Percentiles rank a stretch among this genome's conserved stretches.
Conservation (phyloP, 352 stramenopile genomes). For the Pythium apleroticum region DNA sequence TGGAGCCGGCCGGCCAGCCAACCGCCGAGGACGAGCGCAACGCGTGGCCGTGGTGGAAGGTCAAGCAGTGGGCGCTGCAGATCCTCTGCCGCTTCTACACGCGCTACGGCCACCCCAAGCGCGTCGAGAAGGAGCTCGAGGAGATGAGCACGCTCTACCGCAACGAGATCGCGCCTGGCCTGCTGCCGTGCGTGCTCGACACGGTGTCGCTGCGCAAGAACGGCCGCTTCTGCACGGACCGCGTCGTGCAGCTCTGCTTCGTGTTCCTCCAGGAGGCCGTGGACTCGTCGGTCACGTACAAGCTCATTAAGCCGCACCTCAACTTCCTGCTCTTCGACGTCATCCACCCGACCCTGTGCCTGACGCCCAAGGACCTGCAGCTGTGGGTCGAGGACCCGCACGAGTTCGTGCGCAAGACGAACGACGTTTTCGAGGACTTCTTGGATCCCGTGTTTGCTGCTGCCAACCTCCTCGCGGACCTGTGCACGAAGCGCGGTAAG, state of each 20-base stretch:
- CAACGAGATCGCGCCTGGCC: constrained; percentile 88
- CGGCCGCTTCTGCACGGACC: constrained; percentile 95
- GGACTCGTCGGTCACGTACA: constrained; percentile 96
- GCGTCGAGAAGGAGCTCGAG: constrained; percentile 88
- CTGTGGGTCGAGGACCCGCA: constrained; percentile 96
- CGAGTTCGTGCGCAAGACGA: constrained; percentile 97
- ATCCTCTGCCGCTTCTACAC: constrained; percentile 97
- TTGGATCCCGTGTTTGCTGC: constrained; percentile 94
- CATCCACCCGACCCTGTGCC: constrained; percentile 94
- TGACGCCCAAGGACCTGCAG: constrained; percentile 93
- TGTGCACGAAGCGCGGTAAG: constrained; percentile 95
- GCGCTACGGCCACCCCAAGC: constrained; percentile 96
- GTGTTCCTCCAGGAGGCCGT: constrained; percentile 94
- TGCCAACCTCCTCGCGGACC: constrained; percentile 92
- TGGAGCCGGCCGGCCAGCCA: constrained; percentile 86
- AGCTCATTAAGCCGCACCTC: constrained; percentile 97
- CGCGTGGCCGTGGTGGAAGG: constrained; percentile 97
- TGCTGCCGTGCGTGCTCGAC: constrained; percentile 83
- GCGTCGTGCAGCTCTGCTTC: constrained; percentile 93
- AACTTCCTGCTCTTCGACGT: constrained; percentile 97
- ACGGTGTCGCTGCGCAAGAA: constrained; percentile 92
- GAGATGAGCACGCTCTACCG: constrained; percentile 94
- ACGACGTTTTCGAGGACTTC: constrained; percentile 97
- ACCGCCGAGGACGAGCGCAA: constrained; percentile 90
- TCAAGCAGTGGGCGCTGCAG: constrained; percentile 98